Evolutionary conservation across 1,284 basidiomycete species (phyloP), one percentile per base, ranked within the genome.

Genomic region (Macrocystidia cucumis): DNA sequence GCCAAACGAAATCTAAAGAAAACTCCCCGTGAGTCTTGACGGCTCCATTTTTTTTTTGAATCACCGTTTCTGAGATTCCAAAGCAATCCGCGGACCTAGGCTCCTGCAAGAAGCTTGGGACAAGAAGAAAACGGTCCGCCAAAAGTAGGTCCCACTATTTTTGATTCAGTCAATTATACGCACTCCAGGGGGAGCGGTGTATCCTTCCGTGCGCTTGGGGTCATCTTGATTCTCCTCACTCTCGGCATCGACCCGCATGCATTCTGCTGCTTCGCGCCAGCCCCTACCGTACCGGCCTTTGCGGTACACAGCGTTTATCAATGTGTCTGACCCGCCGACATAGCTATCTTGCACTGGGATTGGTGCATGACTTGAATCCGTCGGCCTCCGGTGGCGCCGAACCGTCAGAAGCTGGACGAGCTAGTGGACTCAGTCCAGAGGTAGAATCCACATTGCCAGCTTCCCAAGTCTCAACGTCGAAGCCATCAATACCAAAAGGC

Each of bases 51-150:
- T 23, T 13, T 31, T 20, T 31, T 18, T 42, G 22, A 25, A 31
- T 38, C 31, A 32, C 40, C 29, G 40, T 35, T 34, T 20, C 38
- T 38, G n/a, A 18, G 29, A 19, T 21, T 39, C 38, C 26, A 24
- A 38, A 89, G 85, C 82, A 9, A 81, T 97, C 41, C 76, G 80
- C 40, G 92, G 88, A 0, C 88, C 91, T 1, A 83, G 86, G 54
- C 66, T 75, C 11, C 65, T 97, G 38, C 86, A 88, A 52, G 80
- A 88, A 31, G 76, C 78, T 34, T 97, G 93, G 92, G 88, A 96
- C 59, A 78, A 76, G 47, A 71, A 67, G 42, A 91, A 90, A 65
- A 98, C 93, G 5, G 82, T 95, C 17, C 74, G 78, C 46, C 93
- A 97, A 73, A 98, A 97, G 91, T 95, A 54, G 52, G 82, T 51